These are phyloP conservation scores for Fraxinus cuspidata DNA, from an alignment of 257 asterid species.

Conservation along the genomic window DNA sequence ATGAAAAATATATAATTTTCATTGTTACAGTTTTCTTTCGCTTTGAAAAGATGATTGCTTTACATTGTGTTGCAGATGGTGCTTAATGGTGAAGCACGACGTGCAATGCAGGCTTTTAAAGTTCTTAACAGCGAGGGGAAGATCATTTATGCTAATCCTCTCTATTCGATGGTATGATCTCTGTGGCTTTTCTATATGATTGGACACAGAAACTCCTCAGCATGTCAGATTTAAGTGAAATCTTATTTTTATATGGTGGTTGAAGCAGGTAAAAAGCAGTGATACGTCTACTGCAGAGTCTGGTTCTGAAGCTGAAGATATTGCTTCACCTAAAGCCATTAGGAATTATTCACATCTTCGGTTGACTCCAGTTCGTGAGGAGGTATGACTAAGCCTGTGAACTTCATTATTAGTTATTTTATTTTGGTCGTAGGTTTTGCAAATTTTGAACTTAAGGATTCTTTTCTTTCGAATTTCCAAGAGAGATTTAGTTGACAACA, in stretches of 20 bases:
- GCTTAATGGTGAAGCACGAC: slow-evolving; percentile 72
- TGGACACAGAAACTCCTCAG: slow-evolving; percentile 4
- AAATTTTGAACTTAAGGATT: background rate
- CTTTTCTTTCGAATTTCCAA: background rate
- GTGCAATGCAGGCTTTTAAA: slow-evolving; percentile 86
- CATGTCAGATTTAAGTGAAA: slow-evolving; percentile 19
- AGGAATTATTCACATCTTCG: slow-evolving; percentile 85
- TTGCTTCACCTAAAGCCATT: slow-evolving; percentile 82
- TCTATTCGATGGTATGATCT: slow-evolving; percentile 59
- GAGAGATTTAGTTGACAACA: background rate
- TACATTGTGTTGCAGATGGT: slow-evolving; percentile 64
- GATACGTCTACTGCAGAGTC: slow-evolving; percentile 96
- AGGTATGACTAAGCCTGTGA: slow-evolving; percentile 48
- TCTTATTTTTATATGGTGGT: slow-evolving; percentile 21
- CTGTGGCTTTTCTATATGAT: slow-evolving; percentile 2
- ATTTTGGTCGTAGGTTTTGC: background rate
- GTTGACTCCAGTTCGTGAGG: slow-evolving; percentile 97
- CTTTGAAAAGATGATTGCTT: slow-evolving; percentile 22
- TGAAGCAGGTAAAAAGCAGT: slow-evolving; percentile 74
- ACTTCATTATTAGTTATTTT: slow-evolving; percentile 7
- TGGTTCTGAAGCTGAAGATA: slow-evolving; percentile 99
- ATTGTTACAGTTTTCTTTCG: slow-evolving; percentile 1
- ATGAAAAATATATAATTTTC: too few relatives aligned
- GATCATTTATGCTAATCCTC: slow-evolving; percentile 90
- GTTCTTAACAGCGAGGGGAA: slow-evolving; percentile 93